Evolutionary conservation across 208 protist species (phyloP), one percentile per base, ranked within the genome.

Genomic region (Acanthamoeba lenticulata): DNA sequence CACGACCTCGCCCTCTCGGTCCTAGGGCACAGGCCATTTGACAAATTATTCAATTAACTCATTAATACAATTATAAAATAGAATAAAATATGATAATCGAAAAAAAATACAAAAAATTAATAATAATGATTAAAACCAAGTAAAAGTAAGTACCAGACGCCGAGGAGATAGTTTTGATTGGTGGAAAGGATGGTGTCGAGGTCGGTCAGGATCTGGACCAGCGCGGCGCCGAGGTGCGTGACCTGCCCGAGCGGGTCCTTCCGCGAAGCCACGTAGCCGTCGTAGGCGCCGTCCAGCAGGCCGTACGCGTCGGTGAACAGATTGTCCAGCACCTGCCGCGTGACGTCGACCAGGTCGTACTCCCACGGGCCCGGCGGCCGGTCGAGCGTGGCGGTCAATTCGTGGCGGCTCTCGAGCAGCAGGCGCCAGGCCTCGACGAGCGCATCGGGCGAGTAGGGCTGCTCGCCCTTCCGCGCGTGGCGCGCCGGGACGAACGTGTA

Each of bases 291-390:
- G 21, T 17, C 57, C 83, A 94, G 24, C 38, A 77, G 19, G 24
- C 67, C 24, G 29, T 94, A 72, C 27, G 42, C 60, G 38, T 91
- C 83, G 21, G 34, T 32, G 85, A 92, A 69, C 29, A 92, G 88
- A 52, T 92, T 92, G 42, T 60, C 88, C 57, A 92, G 42, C 21
- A 92, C 88, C 88, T 97, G 95, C 15, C 95, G 72, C 27, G 74
- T 91, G 34, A 96, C 67, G 69, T 97, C 95, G 19, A 97, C 96
- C 6, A 96, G 49, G 91, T 97, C 96, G 90, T 97, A 95, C 29
- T 62, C 19, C 72, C 95, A 96, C 19, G 94, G 69, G 1, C 47
- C 90, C 11, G 72, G 24, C 55, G 86, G n/a, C 21, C 19, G 11
- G 47, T 40, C 29, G 0, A 49, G 42, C 6, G 45, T 67, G 62